Base-by-base conservation (phyloP, 2,329 filamentous ascomycete genomes). In the Exserohilum turcica region DNA sequence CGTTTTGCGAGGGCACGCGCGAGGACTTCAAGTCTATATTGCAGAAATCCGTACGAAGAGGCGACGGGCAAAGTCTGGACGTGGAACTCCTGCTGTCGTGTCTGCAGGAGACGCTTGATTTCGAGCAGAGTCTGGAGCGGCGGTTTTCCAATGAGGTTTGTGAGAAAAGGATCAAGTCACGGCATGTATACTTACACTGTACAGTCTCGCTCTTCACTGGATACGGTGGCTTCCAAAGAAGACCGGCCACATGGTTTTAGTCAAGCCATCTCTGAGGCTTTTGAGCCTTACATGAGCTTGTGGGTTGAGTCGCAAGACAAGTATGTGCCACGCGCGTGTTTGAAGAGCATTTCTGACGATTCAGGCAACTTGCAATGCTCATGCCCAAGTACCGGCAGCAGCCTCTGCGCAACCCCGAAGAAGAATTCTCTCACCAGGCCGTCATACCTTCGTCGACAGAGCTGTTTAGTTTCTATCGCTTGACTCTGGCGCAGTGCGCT, bases 221-320 rank as follows among this genome's bases (percentile, higher is more conserved):
- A 99, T 72, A 97, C 93, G 0, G 84, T 96, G 27, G 88, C 86
- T 56, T 95, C 91, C 1, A 80, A 84, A 7, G 90, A 92, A 55
- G 90, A 92, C 46, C 87, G 87, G 62, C 79, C 86, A 0, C 86
- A 90, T 16, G 87, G 85, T 49, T 97, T 97, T 73, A 89, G 90
- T 49, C 91, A 96, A 50, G 88, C 91, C 3, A 96, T 99, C 56
- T 97, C 94, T 0, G 91, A 95, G 57, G 94, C 94, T 0, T 99
- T 99, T 68, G 94, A 97, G 76, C 94, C 94, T 1, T 99, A 97
- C 73, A 82, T 99, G 60, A 96, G 91, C 71, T 79, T 99, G 3
- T 99, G 94, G 94, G 92, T 99, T 1, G 93, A 97, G 55, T 93
- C 91, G 8, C 94, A 97, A 74, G 93, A 97, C 75, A 93, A 87